Evolutionary conservation across 345 rosid species (phyloP), one percentile per base, ranked within the genome.

Genomic region (Salix dunnii): DNA sequence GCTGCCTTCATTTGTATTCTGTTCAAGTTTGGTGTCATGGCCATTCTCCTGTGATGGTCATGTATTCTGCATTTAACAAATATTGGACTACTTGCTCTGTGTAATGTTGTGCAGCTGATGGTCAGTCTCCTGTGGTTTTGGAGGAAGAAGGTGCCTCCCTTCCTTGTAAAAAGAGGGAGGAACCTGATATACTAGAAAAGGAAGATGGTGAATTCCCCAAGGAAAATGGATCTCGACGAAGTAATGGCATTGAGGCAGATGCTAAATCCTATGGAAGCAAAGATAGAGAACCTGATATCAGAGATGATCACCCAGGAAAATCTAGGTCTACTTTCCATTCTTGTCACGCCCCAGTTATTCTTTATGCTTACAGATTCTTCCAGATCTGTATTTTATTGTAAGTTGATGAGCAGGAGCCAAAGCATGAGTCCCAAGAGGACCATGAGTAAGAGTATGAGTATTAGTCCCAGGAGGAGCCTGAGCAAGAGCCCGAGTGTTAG

Each of bases 401-500:
- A 85, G 87, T 82, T 90, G 82, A 82, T 88, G 85, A 80, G 89
- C 94, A 94, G 98, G 92, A 94, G 97, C 84, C 86, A 94, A 81
- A 96, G 97, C 87, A 78, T 86, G 82, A 96, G 92, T 86, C 94
- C 97, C 62, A 89, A 90, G 84, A 92, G 89, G 92, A 78, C 92
- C 67, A 78, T 73, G 71, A 90, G 94, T 88, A 94, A 88, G 87
- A 91, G 96, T 83, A 85, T 80, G 80, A 92, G 97, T 87, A 85
- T 89, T 74, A 96, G 97, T 86, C 97, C 97, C 43, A 77, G 87
- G 77, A 85, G 85, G 86, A 87, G 85, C 83, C 85, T 71, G 85
- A 91, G 92, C 80, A 87, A 76, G 87, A 93, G 99, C 68, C 91
- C 87, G 35, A 87, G 88, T 79, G 84, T 76, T 72, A 89, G 91